Evolutionary conservation across 1,139 yeast species (phyloP).

Genomic region (Debaryomyces sp.): DNA sequence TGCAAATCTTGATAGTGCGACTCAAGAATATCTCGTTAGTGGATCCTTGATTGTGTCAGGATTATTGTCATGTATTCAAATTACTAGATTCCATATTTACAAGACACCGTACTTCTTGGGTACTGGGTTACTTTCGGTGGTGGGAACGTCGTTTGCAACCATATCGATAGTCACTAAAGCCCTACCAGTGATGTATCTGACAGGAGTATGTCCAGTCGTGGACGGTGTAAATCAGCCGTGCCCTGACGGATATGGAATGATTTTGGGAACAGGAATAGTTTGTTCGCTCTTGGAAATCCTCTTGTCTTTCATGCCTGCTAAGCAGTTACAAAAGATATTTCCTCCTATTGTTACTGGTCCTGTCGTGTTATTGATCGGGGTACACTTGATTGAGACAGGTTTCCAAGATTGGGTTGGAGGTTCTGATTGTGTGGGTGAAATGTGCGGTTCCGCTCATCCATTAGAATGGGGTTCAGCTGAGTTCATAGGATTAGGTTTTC

Average conservation of each 20-base stretch:
- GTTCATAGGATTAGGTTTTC: slow-evolving; percentile 83
- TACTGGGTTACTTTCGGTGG: slow-evolving; percentile 84
- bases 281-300: slow-evolving; percentile 75
- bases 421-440: slow-evolving; percentile 59
- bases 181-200: slow-evolving; percentile 75
- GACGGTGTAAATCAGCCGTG: slow-evolving; percentile 74
- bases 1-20: slow-evolving; percentile 55
- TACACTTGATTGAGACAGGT: slow-evolving; percentile 66
- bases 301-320: slow-evolving; percentile 77
- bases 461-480: slow-evolving; percentile 84
- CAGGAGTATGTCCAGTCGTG: slow-evolving; percentile 66
- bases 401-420: slow-evolving; percentile 90
- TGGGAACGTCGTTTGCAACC: slow-evolving; percentile 88
- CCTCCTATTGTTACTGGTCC: slow-evolving; percentile 94
- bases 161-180: slow-evolving; percentile 77
- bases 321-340: slow-evolving; percentile 66
- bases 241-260: slow-evolving; percentile 88
- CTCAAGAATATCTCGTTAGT: slow-evolving; percentile 73
- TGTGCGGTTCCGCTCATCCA: slow-evolving; percentile 37
- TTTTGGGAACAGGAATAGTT: slow-evolving; percentile 75
- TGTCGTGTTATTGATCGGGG: slow-evolving; percentile 82
- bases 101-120: slow-evolving; percentile 78
- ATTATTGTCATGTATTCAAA: slow-evolving; percentile 70
- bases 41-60: slow-evolving; percentile 79
- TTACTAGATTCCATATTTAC: slow-evolving; percentile 75